Conservation (phyloP, 148 eudicot species). For the Diospyros kaki region DNA sequence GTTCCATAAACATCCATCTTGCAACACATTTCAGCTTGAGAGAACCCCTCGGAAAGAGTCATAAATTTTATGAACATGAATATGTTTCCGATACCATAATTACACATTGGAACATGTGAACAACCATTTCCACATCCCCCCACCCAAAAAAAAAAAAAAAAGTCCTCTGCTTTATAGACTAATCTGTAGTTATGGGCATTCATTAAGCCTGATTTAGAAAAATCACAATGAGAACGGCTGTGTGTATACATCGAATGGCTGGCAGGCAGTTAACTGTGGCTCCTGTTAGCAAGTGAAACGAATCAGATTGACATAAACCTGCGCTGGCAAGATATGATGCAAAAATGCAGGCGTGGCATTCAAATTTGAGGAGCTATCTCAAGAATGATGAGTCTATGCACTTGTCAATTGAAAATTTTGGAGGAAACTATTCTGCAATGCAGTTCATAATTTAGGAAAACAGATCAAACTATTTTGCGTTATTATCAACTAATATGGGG, state of each 20-base stretch:
- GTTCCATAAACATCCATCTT: too few species aligned
- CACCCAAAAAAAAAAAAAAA: too few species aligned
- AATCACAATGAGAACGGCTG: conserved; percentile 75
- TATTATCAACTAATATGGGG: neutral
- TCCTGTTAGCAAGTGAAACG: conserved; percentile 47
- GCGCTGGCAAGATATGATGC: too few species aligned
- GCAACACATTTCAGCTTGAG: too few species aligned
- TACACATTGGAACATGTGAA: too few species aligned
- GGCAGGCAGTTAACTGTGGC: conserved; percentile 79
- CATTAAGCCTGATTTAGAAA: neutral
- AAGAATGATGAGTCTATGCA: too few species aligned
- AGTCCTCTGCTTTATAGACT: neutral
- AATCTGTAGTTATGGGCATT: neutral
- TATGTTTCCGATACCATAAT: too few species aligned
- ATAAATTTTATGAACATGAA: too few species aligned
- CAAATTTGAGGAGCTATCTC: too few species aligned
- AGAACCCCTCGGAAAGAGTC: too few species aligned
- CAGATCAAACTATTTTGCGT: neutral
- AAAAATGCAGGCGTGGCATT: too few species aligned
- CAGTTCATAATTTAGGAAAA: neutral
- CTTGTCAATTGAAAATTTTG: neutral
- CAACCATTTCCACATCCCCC: neutral
- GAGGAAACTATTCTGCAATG: neutral
- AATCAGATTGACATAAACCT: neutral
- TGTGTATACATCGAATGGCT: conserved; percentile 71